Percentiles rank a stretch among this genome's conserved stretches.
Conservation (phyloP, 305 asterid species). For the Andrographis paniculata region DNA sequence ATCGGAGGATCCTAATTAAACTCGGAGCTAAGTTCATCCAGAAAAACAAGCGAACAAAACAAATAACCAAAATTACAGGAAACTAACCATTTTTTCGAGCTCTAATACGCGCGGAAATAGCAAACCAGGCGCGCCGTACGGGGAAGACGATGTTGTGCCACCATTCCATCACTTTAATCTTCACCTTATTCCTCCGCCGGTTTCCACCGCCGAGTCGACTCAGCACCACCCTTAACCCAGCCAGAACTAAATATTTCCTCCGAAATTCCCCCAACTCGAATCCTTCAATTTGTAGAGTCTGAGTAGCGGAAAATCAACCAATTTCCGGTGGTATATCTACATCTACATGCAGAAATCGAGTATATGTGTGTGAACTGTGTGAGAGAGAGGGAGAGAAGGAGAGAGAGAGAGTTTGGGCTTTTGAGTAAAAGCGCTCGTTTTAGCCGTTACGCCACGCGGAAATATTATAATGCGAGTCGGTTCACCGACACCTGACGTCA, state of each 20-base stretch:
- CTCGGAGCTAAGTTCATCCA: too few relatives aligned
- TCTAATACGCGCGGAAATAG: conserved; percentile 66
- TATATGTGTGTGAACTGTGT: too few relatives aligned
- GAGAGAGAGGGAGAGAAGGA: conserved; percentile 15
- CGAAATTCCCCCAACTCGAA: background rate
- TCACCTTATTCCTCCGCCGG: conserved; percentile 49
- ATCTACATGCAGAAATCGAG: conserved; percentile 22
- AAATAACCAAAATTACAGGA: background rate
- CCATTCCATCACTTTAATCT: conserved; percentile 68
- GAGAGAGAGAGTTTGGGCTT: conserved; percentile 9
- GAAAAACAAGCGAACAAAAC: background rate
- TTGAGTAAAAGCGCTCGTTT: conserved; percentile 24
- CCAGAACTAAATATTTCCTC: conserved; percentile 45
- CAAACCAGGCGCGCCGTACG: conserved; percentile 68
- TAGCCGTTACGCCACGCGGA: conserved; percentile 36
- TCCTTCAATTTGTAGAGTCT: background rate
- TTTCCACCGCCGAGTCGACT: conserved; percentile 58
- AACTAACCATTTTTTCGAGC: conserved; percentile 68
- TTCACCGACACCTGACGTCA: conserved; percentile 42
- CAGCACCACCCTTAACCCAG: conserved; percentile 50
- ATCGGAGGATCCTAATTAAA: too few relatives aligned
- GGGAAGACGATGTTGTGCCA: conserved; percentile 80
- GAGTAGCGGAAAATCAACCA: too few relatives aligned
- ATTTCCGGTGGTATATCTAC: background rate
- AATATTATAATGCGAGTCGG: conserved; percentile 16